phyloP scores from a whole-genome alignment of 768 basidiomycete species.

The Cystofilobasidium macerans region DNA sequence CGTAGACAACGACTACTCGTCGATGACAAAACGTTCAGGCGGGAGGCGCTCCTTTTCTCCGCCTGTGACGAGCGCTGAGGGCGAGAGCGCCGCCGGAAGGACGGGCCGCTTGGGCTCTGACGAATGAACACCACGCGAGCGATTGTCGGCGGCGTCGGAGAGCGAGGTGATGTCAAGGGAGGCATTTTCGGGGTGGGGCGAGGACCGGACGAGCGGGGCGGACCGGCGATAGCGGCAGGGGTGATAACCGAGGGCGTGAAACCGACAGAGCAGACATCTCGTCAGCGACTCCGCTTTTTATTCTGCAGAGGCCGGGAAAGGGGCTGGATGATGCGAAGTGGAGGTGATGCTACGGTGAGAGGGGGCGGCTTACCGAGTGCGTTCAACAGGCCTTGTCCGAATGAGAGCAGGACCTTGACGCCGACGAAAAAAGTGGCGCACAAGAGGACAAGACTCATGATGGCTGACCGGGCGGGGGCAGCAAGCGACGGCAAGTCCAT shows the following conservation, averaged over 20 bases:
- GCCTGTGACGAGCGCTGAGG: background rate
- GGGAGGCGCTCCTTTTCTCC: background rate
- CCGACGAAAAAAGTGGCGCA: background rate
- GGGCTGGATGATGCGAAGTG: background rate
- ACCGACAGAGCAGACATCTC: too few relatives aligned
- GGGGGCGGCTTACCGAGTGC: constrained; percentile 1
- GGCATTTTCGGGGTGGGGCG: too few relatives aligned
- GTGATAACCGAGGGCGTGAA: too few relatives aligned
- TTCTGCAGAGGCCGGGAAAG: too few relatives aligned
- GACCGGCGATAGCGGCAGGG: too few relatives aligned
- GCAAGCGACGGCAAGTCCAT: background rate
- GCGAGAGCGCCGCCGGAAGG: background rate
- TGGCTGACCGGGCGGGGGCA: background rate
- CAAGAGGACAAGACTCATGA: constrained; percentile 7
- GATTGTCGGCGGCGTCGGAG: too few relatives aligned
- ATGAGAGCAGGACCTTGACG: background rate
- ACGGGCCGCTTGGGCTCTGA: constrained; percentile 8
- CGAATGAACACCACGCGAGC: background rate
- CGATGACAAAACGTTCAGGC: background rate
- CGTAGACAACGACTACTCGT: background rate
- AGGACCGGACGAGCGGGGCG: too few relatives aligned
- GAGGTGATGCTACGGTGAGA: background rate
- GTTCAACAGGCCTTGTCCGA: constrained; percentile 11
- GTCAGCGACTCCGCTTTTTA: too few relatives aligned
- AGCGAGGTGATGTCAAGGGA: too few relatives aligned